Evolutionary conservation across 2,329 filamentous ascomycete genomes (phyloP).

Genomic region (Pseudogymnoascus sp.): DNA sequence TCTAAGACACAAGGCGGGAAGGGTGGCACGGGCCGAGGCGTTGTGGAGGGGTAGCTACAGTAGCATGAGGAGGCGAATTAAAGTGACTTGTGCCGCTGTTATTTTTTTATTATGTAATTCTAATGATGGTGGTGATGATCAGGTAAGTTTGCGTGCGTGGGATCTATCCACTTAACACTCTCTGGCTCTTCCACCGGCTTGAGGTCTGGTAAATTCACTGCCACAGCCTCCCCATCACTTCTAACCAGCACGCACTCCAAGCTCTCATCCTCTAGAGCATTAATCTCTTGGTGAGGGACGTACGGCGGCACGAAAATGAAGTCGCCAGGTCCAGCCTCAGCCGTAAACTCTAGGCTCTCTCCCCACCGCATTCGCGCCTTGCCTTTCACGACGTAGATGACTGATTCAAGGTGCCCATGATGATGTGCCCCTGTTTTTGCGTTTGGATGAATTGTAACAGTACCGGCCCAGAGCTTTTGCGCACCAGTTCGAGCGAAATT

Average conservation of each 20-base stretch:
- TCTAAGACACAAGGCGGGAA: not conserved
- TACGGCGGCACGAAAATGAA: conserved; percentile 41
- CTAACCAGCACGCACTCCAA: conserved; percentile 38
- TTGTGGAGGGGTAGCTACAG: not conserved
- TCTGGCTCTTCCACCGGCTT: conserved; percentile 37
- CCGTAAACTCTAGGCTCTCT: conserved; percentile 37
- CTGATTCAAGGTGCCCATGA: conserved; percentile 38
- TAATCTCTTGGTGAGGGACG: conserved; percentile 41
- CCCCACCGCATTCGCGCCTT: conserved; percentile 40
- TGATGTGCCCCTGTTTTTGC: conserved; percentile 40
- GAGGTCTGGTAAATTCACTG: conserved; percentile 37
- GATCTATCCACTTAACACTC: conserved; percentile 39
- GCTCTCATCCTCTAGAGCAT: conserved; percentile 34
- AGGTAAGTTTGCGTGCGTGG: conserved; percentile 32
- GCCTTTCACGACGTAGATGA: conserved; percentile 40
- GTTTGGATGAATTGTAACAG: conserved; percentile 37
- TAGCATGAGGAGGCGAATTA: not conserved
- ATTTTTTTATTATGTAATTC: not conserved
- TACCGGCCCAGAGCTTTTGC: conserved; percentile 39
- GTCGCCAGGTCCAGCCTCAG: conserved; percentile 39
- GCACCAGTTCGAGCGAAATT: conserved; percentile 38
- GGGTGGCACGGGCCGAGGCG: not conserved
- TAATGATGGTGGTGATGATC: conserved; percentile 14
- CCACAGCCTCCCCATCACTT: conserved; percentile 38
- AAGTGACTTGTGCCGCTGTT: not conserved